phyloP scores from a whole-genome alignment of 75 land plant species.

The Cupressus sempervirens region DNA sequence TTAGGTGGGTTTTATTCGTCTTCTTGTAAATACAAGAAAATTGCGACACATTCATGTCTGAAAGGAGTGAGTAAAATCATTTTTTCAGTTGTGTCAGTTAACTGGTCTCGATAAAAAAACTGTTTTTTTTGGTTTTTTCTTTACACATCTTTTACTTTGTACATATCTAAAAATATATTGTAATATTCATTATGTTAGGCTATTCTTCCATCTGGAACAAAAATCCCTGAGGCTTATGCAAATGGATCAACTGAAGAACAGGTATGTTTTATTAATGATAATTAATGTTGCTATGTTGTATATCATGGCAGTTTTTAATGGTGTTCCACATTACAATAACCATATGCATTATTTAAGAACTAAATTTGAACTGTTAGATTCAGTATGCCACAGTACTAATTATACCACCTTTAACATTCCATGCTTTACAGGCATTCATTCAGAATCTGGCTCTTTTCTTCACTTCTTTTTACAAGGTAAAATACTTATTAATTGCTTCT shows the following conservation, averaged over 20 bases:
- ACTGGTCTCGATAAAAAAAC: neutral
- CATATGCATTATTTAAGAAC: neutral
- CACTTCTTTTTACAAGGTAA: slow-evolving; percentile 93
- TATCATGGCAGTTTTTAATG: neutral
- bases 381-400: neutral
- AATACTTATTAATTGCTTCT: slow-evolving; percentile 2
- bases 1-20: slow-evolving; percentile 2
- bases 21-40: neutral
- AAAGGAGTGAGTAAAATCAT: neutral
- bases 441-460: slow-evolving; percentile 96
- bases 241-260: slow-evolving; percentile 91
- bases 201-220: slow-evolving; percentile 80
- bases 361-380: neutral
- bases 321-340: neutral
- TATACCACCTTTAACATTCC: neutral
- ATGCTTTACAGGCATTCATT: slow-evolving; percentile 66
- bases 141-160: neutral
- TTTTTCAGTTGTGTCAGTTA: neutral
- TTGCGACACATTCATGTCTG: neutral
- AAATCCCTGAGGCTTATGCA: slow-evolving; percentile 86
- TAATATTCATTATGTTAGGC: slow-evolving; percentile 24
- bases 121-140: neutral
- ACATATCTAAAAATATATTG: neutral
- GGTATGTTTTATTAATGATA: slow-evolving; percentile 32
- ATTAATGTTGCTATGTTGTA: neutral